phyloP scores from a whole-genome alignment of 2,329 filamentous ascomycete genomes.

The Neofusicoccum parvum region DNA sequence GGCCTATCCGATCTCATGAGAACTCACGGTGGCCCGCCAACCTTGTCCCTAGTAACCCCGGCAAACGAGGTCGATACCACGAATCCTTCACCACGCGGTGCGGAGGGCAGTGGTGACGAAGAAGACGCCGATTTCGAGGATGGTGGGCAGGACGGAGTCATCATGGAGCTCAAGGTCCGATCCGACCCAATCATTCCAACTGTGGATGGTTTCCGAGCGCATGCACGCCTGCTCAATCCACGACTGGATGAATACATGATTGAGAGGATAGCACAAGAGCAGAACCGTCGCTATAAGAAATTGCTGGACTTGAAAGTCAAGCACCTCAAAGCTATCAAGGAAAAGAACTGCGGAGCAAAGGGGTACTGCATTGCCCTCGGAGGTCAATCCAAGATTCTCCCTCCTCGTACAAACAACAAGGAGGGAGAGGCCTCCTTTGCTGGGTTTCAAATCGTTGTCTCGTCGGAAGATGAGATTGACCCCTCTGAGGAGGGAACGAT shows the following conservation, averaged over 20 bases:
- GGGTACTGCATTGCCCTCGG: slow-evolving; percentile 67
- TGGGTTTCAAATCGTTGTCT: slow-evolving; percentile 57
- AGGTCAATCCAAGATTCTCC: slow-evolving; percentile 65
- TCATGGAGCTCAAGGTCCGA: slow-evolving; percentile 62
- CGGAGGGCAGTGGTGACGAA: slow-evolving; percentile 34
- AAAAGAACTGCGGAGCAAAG: slow-evolving; percentile 61
- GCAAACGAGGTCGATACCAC: slow-evolving; percentile 38
- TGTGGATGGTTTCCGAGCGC: slow-evolving; percentile 72
- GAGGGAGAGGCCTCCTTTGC: slow-evolving; percentile 60
- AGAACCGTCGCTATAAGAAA: slow-evolving; percentile 76
- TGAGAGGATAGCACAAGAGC: slow-evolving; percentile 80
- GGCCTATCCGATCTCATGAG: slow-evolving; percentile 59
- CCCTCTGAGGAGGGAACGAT: slow-evolving; percentile 68
- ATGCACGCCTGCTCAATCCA: slow-evolving; percentile 76
- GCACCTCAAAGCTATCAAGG: slow-evolving; percentile 64
- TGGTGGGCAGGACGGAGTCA: slow-evolving; percentile 54
- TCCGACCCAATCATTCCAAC: slow-evolving; percentile 72
- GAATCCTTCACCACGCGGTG: slow-evolving; percentile 22
- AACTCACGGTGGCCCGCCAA: slow-evolving; percentile 60
- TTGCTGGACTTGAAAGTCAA: slow-evolving; percentile 71
- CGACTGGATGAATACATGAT: slow-evolving; percentile 68
- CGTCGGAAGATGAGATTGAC: slow-evolving; percentile 67
- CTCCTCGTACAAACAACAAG: slow-evolving; percentile 59
- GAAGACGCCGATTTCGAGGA: slow-evolving; percentile 42
- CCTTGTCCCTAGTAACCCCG: slow-evolving; percentile 57